Evolutionary conservation across 2,329 filamentous ascomycete genomes (phyloP), one percentile per base, ranked within the genome.

Genomic region (Gnomoniopsis sp.): DNA sequence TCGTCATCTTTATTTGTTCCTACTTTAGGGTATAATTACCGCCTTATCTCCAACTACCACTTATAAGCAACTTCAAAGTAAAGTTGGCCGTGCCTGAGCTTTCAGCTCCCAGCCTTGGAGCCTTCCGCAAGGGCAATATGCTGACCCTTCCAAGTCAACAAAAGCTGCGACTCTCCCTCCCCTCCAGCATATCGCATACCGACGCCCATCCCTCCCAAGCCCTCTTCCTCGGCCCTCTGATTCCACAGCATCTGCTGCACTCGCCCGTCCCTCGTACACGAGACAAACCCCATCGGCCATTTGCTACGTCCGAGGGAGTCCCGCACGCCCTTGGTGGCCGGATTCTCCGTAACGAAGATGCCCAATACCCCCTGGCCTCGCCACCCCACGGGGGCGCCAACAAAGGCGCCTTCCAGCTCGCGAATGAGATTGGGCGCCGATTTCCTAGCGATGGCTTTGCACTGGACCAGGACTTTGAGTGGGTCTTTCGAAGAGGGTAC

Each of bases 351-450:
- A 23, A 89, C 88, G 55, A 97, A 73, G 17, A 96, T 68, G 0
- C 86, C 93, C 36, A 96, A 70, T 6, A 89, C 85, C 15, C 82
- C 79, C 1, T 77, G 70, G 0, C 82, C 84, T 55, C 85, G 79
- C 89, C 90, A 96, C 0, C 87, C 88, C 0, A 81, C 75, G 1
- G 91, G 92, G 7, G 90, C 89, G 14, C 86, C 87, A 1, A 80
- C 79, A 67, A 95, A 89, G 0, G 91, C 85, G 3, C 93, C 93
- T 68, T 91, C 89, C 3, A 93, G 79, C 74, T 93, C 90, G n/a
- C 90, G 83, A 10, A 91, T 74, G 49, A 85, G 75, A 34, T 79
- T 74, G 0, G 90, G 89, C 0, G 83, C 78, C 14, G 78, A 71
- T 49, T 77, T 76, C 58, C 75, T 74, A 19, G 75, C 69, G 15